phyloP scores from a whole-genome alignment of 768 basidiomycete genomes.

The Vararia minispora region DNA sequence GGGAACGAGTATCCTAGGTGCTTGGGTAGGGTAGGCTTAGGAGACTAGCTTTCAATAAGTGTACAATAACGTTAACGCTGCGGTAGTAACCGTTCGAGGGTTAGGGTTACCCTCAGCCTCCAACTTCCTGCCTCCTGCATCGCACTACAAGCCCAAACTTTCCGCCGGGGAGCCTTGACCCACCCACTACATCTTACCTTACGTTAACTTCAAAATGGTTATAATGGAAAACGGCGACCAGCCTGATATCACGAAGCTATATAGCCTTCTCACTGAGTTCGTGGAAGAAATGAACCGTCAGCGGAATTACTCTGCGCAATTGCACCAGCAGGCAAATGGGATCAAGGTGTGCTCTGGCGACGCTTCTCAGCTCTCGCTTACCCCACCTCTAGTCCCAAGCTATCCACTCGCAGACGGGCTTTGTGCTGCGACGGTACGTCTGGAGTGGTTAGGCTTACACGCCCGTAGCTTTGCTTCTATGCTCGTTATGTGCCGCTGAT shows the following conservation, averaged over 20 bases:
- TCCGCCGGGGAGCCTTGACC: no score
- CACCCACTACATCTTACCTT: no score
- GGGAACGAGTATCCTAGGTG: no score
- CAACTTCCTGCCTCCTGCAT: no score
- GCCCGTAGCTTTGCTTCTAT: neutral
- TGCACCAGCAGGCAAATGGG: conserved; percentile 63
- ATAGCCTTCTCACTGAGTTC: conserved; percentile 64
- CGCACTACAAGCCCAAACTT: no score
- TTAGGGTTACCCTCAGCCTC: no score
- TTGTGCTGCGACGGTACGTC: conserved; percentile 71
- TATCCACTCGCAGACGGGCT: conserved; percentile 83
- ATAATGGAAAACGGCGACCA: conserved; percentile 47
- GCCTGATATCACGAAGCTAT: conserved; percentile 52
- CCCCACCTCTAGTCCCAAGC: conserved; percentile 84
- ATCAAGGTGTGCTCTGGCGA: conserved; percentile 54
- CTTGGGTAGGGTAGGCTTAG: no score
- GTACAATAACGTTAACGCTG: no score
- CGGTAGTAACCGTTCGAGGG: no score
- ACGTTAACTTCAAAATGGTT: conserved; percentile 32
- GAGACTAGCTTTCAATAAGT: no score
- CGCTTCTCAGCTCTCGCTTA: neutral
- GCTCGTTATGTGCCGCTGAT: conserved; percentile 4
- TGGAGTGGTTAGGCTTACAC: no score
- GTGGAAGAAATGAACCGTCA: conserved; percentile 79
- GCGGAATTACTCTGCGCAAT: conserved; percentile 52